Conservation (phyloP, 768 basidiomycete species). For the Trametes elegans region DNA sequence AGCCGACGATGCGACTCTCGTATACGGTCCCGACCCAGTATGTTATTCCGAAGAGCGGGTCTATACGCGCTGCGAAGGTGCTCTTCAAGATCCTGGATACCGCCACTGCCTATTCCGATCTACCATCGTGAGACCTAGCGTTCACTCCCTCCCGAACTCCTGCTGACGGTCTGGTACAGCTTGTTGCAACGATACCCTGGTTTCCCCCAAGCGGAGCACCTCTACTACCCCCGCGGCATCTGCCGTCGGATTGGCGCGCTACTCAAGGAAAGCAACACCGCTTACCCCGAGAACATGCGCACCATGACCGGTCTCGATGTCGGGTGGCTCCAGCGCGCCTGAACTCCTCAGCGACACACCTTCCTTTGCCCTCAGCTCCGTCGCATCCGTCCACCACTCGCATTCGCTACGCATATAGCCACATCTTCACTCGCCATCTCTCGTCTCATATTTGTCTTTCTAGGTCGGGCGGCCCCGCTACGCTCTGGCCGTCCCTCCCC, state of each 20-base stretch:
- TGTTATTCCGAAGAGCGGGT: slow-evolving; percentile 58
- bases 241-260: slow-evolving; percentile 68
- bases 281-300: slow-evolving; percentile 74
- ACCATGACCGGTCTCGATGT: slow-evolving; percentile 81
- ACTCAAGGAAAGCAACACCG: slow-evolving; percentile 72
- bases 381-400: neutral
- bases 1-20: slow-evolving; percentile 79
- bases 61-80: slow-evolving; percentile 76
- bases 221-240: slow-evolving; percentile 78
- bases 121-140: slow-evolving; percentile 57
- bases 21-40: slow-evolving; percentile 59
- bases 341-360: neutral
- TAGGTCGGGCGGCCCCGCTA: neutral
- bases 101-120: slow-evolving; percentile 46
- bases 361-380: neutral
- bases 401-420: neutral
- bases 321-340: slow-evolving; percentile 62
- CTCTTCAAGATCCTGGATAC: slow-evolving; percentile 79
- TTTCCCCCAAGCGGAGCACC: slow-evolving; percentile 85
- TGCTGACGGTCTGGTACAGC: no score
- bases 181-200: slow-evolving; percentile 71
- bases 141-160: no score
- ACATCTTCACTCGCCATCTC: slow-evolving; percentile 3
- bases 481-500: neutral
- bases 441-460: neutral